phyloP scores from a whole-genome alignment of 2,329 filamentous ascomycete species.

The Aspergillus felis region DNA sequence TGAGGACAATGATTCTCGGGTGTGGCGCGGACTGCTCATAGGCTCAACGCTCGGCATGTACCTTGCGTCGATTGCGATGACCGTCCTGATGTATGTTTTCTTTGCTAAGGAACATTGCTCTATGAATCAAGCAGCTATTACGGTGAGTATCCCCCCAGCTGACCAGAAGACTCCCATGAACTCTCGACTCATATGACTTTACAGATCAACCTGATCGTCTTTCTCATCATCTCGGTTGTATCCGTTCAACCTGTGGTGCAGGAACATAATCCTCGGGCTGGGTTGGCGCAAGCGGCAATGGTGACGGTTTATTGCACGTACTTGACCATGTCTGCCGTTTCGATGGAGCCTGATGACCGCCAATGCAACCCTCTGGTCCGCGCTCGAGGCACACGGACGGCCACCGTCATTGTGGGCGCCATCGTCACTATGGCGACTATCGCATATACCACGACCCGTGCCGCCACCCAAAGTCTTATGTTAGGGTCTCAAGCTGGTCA shows the following conservation, averaged over 20 bases:
- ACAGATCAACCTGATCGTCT: constrained; percentile 75
- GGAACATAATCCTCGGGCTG: constrained; percentile 87
- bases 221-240: constrained; percentile 73
- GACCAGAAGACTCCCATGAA: neutral
- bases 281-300: constrained; percentile 95
- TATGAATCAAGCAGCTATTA: constrained; percentile 97
- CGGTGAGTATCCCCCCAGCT: constrained; percentile 45
- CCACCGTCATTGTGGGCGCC: constrained; percentile 86
- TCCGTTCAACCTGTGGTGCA: constrained; percentile 90
- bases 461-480: constrained; percentile 77
- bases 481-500: constrained; percentile 49
- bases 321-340: constrained; percentile 94
- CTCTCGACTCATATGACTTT: constrained; percentile 13
- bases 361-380: constrained; percentile 87
- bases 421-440: constrained; percentile 96
- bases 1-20: constrained; percentile 75
- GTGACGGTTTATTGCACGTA: constrained; percentile 98
- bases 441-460: constrained; percentile 94
- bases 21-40: constrained; percentile 84
- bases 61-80: constrained; percentile 84
- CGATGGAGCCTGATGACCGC: constrained; percentile 95
- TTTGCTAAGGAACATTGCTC: constrained; percentile 77
- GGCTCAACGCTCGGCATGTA: constrained; percentile 95
- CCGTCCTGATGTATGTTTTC: constrained; percentile 94
- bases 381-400: constrained; percentile 81